These are phyloP conservation scores for Talaromyces sp. DNA, from an alignment of 2,329 filamentous ascomycete species.

Conservation along the genomic window DNA sequence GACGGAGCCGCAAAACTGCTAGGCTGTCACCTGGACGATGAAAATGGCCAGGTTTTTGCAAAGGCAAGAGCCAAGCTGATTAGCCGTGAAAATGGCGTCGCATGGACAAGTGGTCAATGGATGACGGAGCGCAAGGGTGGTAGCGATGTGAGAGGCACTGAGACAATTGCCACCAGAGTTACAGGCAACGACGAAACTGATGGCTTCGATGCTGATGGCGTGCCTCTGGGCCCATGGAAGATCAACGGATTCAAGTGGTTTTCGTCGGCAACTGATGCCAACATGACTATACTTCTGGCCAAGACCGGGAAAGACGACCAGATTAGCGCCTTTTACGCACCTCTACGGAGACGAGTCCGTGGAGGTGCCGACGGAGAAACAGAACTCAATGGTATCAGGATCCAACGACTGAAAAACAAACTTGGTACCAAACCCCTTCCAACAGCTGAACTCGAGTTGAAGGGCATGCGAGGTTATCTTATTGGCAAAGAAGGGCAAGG, in stretches of 20 bases:
- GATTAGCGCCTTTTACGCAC: conserved; percentile 61
- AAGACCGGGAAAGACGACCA: conserved; percentile 47
- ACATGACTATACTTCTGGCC: conserved; percentile 62
- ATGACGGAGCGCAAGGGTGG: conserved; percentile 70
- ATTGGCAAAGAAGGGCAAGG: conserved; percentile 64
- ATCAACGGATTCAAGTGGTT: conserved; percentile 68
- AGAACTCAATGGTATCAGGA: conserved; percentile 62
- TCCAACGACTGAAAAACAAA: conserved; percentile 68
- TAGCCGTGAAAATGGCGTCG: conserved; percentile 46
- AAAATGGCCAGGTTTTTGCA: conserved; percentile 17
- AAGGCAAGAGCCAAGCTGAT: conserved; percentile 36
- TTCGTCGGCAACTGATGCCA: conserved; percentile 59
- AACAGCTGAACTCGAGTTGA: conserved; percentile 66
- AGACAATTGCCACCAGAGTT: conserved; percentile 54
- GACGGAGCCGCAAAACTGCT: conserved; percentile 23
- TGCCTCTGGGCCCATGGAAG: conserved; percentile 53
- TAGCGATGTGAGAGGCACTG: conserved; percentile 64
- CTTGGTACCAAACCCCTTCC: conserved; percentile 66
- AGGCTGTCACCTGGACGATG: conserved; percentile 17
- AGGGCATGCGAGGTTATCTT: conserved; percentile 60
- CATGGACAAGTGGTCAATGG: conserved; percentile 73
- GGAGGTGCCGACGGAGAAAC: conserved; percentile 12
- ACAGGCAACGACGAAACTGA: conserved; percentile 20
- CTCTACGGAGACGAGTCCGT: conserved; percentile 47
- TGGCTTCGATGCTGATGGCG: conserved; percentile 23